Evolutionary conservation across 2,329 filamentous ascomycete species (phyloP).

Genomic region (Xylaria sp.): DNA sequence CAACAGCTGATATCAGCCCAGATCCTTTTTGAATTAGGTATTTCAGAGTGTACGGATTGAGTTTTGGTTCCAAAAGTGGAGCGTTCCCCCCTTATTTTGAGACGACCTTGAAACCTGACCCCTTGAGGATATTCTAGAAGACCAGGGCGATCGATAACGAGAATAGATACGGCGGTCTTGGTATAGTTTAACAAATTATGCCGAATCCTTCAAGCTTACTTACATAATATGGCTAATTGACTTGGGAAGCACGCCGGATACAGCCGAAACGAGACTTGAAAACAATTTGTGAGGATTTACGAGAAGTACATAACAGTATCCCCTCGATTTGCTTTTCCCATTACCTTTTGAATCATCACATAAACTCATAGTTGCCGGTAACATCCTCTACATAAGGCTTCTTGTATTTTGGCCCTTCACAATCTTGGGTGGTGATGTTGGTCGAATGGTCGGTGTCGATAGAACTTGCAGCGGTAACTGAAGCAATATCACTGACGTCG

Average conservation of each 20-base stretch:
- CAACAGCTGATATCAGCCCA: slow-evolving; percentile 31
- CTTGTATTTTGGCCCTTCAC: slow-evolving; percentile 22
- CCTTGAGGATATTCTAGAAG: slow-evolving; percentile 1
- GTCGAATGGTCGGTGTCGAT: slow-evolving; percentile 25
- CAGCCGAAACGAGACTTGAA: too few species aligned
- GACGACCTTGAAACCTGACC: slow-evolving; percentile 13
- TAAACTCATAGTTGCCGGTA: not conserved
- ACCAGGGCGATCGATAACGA: not conserved
- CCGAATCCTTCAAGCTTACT: too few species aligned
- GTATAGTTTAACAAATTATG: too few species aligned
- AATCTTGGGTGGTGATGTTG: not conserved
- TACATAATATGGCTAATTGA: too few species aligned
- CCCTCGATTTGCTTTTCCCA: not conserved
- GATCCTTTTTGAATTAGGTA: too few species aligned
- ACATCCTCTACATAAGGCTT: slow-evolving; percentile 37
- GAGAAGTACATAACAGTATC: too few species aligned
- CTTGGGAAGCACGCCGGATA: too few species aligned
- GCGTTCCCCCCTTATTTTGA: slow-evolving; percentile 16
- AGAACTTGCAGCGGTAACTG: slow-evolving; percentile 37
- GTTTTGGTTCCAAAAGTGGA: too few species aligned
- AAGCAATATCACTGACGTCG: slow-evolving; percentile 29
- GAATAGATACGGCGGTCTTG: too few species aligned
- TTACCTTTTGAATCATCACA: not conserved
- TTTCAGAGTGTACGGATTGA: too few species aligned
- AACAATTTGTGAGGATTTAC: too few species aligned